Percentiles rank a stretch among this genome's conserved stretches.
phyloP scores from a whole-genome alignment of 805 yeast genomes.

The Dipodascus albidus region DNA sequence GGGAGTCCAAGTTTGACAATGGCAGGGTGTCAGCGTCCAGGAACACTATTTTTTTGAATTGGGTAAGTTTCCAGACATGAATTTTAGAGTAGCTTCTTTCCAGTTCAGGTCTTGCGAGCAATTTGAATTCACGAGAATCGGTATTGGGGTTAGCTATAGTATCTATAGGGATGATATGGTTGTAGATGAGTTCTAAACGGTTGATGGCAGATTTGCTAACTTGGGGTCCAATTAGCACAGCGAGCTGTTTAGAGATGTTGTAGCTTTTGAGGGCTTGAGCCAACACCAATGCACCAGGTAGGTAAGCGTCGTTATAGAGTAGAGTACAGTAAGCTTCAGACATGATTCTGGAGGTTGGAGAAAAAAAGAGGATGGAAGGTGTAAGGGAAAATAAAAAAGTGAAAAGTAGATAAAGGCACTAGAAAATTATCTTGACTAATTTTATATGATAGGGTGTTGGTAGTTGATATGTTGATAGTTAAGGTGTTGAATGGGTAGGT shows the following conservation, averaged over 20 bases:
- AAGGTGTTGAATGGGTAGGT: no score
- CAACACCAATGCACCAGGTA: conserved; percentile 39
- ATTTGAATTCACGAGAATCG: conserved; percentile 16
- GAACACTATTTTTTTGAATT: conserved; percentile 33
- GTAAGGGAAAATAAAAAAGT: background rate
- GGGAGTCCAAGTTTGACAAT: conserved; percentile 21
- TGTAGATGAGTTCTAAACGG: conserved; percentile 16
- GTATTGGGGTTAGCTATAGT: conserved; percentile 17
- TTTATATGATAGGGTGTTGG: background rate
- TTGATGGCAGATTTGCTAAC: conserved; percentile 14
- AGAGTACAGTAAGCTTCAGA: conserved; percentile 32
- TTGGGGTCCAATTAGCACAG: conserved; percentile 19
- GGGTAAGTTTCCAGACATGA: conserved; percentile 39
- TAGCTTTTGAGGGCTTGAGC: conserved; percentile 27
- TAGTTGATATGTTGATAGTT: no score
- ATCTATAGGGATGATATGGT: conserved; percentile 20
- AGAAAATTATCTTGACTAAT: no score
- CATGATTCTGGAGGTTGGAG: background rate
- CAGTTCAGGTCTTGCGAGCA: conserved; percentile 40
- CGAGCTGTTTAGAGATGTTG: conserved; percentile 17
- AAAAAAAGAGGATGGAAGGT: background rate
- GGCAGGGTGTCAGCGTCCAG: conserved; percentile 48
- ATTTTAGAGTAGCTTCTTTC: conserved; percentile 40
- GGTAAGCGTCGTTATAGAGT: conserved; percentile 34
- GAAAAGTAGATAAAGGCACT: background rate